Base-by-base conservation (phyloP, 2,329 filamentous ascomycete species). In the Diaporthe vexans region DNA sequence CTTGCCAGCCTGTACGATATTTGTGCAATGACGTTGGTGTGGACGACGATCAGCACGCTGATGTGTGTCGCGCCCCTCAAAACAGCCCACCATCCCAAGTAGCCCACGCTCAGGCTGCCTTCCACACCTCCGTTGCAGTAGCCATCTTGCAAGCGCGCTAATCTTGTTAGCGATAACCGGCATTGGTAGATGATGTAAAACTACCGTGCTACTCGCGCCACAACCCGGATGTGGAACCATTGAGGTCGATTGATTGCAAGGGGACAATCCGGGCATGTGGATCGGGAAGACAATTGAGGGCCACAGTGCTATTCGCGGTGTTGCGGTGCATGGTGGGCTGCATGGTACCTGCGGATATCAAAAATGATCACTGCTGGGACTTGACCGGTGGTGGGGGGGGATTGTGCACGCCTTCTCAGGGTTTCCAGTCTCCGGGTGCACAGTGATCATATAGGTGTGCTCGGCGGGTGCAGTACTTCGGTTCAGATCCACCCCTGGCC, bases 181-280 rank as follows among this genome's bases (percentile, higher is more conserved):
- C 70, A 72, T 46, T 61, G 70, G 70, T 33, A 63, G 33, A 46
- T 72, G 46, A 54, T 63, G 70, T 56, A 54, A 40, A 63, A 24
- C 37, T 48, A 71, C 52, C 67, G n/a, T 61, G 24, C 35, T 33
- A 71, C 52, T 48, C 68, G 68, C 69, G 57, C 46, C 43, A 51
- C 52, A 72, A 52, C 33, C 69, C 46, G 69, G 54, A 63, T 48
- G 35, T 61, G 69, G 69, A 40, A 63, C 58, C 52, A 43, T 72
- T 26, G 57, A 63, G 56, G 51, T 54, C 63, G 70, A 52, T 40
- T 51, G 70, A 51, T 63, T 54, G 70, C 70, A 72, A 37, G 70
- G 70, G 19, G n/a, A n/a, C 11, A 24, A 21, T 33, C 35, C 70
- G 52, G 59, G 24, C 54, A 33, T 46, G 57, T 72, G 57, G 57